A percentile compares a stretch with the other conserved stretches of the same genome.
phyloP scores from a whole-genome alignment of 805 yeast species.

The Cyberlindnera nakhonratchasimensis region DNA sequence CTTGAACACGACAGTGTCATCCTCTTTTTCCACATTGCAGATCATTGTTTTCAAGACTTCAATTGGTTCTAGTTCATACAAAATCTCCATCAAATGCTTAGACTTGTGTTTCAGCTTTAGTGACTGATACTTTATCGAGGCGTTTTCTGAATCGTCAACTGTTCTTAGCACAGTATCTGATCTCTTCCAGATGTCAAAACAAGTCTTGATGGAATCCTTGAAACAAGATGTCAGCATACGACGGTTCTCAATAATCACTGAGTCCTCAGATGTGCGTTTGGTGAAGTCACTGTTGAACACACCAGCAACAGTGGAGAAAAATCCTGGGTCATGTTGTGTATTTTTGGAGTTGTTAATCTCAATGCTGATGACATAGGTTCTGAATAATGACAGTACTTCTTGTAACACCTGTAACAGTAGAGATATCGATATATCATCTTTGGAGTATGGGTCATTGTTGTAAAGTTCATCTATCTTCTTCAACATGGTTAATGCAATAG shows the following conservation, averaged over 20 bases:
- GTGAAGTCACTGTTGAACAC: slow-evolving; percentile 67
- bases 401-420: slow-evolving; percentile 57
- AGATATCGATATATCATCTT: slow-evolving; percentile 44
- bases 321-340: slow-evolving; percentile 50
- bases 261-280: slow-evolving; percentile 5
- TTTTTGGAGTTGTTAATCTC: slow-evolving; percentile 34
- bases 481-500: slow-evolving; percentile 22
- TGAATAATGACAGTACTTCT: slow-evolving; percentile 46
- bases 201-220: slow-evolving; percentile 51
- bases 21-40: slow-evolving; percentile 15
- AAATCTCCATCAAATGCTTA: slow-evolving; percentile 57
- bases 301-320: slow-evolving; percentile 60
- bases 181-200: slow-evolving; percentile 69
- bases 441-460: slow-evolving; percentile 16
- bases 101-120: slow-evolving; percentile 66
- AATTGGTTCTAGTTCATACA: slow-evolving; percentile 64
- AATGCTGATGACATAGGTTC: slow-evolving; percentile 46
- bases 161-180: slow-evolving; percentile 41
- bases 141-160: slow-evolving; percentile 21
- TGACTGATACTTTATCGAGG: slow-evolving; percentile 45
- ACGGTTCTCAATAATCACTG: slow-evolving; percentile 16
- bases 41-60: slow-evolving; percentile 71
- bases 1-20: slow-evolving; percentile 43
- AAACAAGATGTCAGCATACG: slow-evolving; percentile 42
- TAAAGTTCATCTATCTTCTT: slow-evolving; percentile 22